Percentiles rank a stretch among this genome's conserved stretches.
These are phyloP conservation scores for Arabidopsis suecica DNA, from an alignment of 345 rosid genomes.

Conservation along the genomic window DNA sequence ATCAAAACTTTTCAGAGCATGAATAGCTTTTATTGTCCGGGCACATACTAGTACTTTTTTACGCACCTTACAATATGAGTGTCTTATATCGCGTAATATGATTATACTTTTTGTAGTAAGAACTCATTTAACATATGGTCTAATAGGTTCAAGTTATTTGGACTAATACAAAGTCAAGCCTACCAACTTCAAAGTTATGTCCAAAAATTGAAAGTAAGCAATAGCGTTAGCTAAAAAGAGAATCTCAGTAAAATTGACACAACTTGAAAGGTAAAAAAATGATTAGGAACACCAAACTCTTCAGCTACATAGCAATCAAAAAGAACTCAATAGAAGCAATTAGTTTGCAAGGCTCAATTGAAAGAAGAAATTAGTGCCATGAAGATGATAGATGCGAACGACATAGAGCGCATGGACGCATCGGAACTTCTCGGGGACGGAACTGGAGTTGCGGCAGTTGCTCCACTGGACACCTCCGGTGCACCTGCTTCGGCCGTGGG, in stretches of 20 bases:
- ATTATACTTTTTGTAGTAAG: too few relatives aligned
- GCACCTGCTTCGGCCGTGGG: conserved; percentile 30
- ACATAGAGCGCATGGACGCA: conserved; percentile 20
- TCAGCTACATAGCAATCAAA: conserved; percentile 6
- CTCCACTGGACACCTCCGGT: conserved; percentile 13
- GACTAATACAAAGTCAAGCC: too few relatives aligned
- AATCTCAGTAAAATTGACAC: conserved; percentile 1
- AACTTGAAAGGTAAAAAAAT: conserved; percentile 2
- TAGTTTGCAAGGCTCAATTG: conserved; percentile 21
- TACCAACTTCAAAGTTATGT: too few relatives aligned
- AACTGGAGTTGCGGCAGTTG: conserved; percentile 27
- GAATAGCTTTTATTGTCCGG: too few relatives aligned
- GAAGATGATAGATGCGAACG: conserved; percentile 25
- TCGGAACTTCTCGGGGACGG: conserved; percentile 28
- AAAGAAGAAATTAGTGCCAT: conserved; percentile 26
- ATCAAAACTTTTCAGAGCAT: too few relatives aligned
- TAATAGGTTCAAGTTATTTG: too few relatives aligned
- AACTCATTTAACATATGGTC: too few relatives aligned
- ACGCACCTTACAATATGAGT: too few relatives aligned
- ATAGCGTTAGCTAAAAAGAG: too few relatives aligned
- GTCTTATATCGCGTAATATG: too few relatives aligned
- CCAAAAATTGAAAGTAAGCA: too few relatives aligned
- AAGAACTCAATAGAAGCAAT: background rate
- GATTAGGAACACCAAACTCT: background rate
- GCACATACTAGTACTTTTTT: too few relatives aligned